A percentile compares a stretch with the other conserved stretches of the same genome.
Conservation (phyloP, 805 yeast species). For the Kazachstania bromeliacearum region DNA sequence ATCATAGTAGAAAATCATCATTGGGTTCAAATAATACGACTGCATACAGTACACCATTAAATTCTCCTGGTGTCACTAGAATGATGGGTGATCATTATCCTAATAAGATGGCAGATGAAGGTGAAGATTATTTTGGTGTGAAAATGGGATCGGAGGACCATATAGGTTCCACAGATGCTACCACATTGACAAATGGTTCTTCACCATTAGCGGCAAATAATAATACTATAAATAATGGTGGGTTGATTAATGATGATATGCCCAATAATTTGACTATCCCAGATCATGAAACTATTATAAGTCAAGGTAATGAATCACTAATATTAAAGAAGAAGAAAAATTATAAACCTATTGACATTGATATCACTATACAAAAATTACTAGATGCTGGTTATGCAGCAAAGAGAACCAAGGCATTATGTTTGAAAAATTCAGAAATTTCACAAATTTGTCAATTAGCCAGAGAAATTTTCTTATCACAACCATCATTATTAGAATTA, state of each 20-base stretch:
- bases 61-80: constrained; percentile 22
- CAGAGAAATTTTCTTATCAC: constrained; percentile 79
- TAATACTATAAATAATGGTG: too few species aligned
- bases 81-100: constrained; percentile 1
- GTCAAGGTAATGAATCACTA: too few species aligned
- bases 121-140: constrained; percentile 2
- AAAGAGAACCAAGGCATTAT: constrained; percentile 79
- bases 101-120: background rate
- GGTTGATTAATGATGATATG: too few species aligned
- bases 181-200: constrained; percentile 1
- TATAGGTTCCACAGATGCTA: background rate
- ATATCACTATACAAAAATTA: constrained; percentile 80
- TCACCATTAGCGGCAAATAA: too few species aligned
- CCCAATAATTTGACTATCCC: too few species aligned
- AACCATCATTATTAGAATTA: constrained; percentile 82
- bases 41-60: constrained; percentile 27
- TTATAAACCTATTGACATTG: constrained; percentile 46
- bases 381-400: constrained; percentile 96
- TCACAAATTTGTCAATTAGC: constrained; percentile 79
- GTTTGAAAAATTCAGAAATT: constrained; percentile 84
- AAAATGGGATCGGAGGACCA: background rate
- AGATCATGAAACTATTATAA: too few species aligned
- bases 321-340: constrained; percentile 14
- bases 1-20: constrained; percentile 27
- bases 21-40: constrained; percentile 22